These are phyloP conservation scores for Leishmania tropica DNA, from an alignment of 208 protist species.

Conservation along the genomic window DNA sequence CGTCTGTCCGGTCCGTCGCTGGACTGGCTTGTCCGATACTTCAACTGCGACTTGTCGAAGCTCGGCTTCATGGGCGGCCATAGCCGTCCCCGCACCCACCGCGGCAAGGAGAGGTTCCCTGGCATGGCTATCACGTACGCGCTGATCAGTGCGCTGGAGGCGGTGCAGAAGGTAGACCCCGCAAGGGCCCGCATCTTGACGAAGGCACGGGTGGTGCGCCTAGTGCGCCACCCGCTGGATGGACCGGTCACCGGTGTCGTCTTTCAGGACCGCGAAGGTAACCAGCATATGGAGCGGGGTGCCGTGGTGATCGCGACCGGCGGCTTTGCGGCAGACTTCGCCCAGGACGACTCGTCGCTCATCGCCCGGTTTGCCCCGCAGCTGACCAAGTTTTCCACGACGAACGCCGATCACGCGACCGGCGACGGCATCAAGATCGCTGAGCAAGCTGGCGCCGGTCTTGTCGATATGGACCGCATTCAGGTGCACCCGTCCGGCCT, in stretches of 20 bases:
- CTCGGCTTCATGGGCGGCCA: constrained; percentile 87
- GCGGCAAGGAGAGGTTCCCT: constrained; percentile 62
- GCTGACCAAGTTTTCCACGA: constrained; percentile 75
- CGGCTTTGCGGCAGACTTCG: constrained; percentile 60
- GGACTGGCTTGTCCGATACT: constrained; percentile 72
- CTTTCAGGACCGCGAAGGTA: constrained; percentile 37
- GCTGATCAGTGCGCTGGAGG: constrained; percentile 68
- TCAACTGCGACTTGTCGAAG: constrained; percentile 75
- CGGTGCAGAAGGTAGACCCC: constrained; percentile 33
- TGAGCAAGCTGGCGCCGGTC: constrained; percentile 50
- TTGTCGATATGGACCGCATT: constrained; percentile 70
- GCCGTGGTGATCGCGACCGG: constrained; percentile 87
- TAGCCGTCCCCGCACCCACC: constrained; percentile 77
- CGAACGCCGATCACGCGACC: constrained; percentile 84
- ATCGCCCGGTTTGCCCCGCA: constrained; percentile 68
- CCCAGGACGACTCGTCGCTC: constrained; percentile 39
- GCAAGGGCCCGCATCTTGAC: constrained; percentile 50
- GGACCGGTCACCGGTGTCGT: constrained; percentile 64
- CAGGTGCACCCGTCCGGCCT: constrained; percentile 95
- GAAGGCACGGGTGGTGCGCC: constrained; percentile 46
- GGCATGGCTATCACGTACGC: constrained; percentile 90
- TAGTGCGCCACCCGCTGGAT: constrained; percentile 41
- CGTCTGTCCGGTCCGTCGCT: constrained; percentile 58
- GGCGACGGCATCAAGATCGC: constrained; percentile 83
- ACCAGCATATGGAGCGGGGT: constrained; percentile 43